phyloP scores from a whole-genome alignment of 2,329 filamentous ascomycete genomes.

The Sporothrix variecibatus region DNA sequence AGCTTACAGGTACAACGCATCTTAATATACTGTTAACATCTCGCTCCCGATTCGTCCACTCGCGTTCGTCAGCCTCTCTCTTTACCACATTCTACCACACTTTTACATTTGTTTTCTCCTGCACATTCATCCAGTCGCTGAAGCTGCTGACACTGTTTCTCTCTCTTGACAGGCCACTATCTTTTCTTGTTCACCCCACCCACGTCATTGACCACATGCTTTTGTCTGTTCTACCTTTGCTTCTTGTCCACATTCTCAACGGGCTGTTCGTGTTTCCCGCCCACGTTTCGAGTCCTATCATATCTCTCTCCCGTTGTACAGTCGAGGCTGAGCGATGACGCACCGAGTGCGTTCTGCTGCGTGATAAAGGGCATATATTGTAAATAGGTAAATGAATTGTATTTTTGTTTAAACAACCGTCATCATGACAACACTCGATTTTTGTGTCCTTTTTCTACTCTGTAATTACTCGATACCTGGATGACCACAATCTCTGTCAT shows the following conservation, averaged over 20 bases:
- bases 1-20: not conserved
- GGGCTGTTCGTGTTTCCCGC: not conserved
- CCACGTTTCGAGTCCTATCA: not conserved
- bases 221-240: not conserved
- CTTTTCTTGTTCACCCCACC: not conserved
- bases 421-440: not conserved
- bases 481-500: not conserved
- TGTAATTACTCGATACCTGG: no score
- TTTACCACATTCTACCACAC: not conserved
- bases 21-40: not conserved
- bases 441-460: not conserved
- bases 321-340: conserved; percentile 12
- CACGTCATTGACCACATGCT: not conserved
- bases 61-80: not conserved
- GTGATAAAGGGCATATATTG: not conserved
- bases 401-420: not conserved
- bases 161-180: not conserved
- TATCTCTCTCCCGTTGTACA: not conserved
- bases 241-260: not conserved
- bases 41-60: conserved; percentile 7
- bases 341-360: not conserved
- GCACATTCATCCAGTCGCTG: not conserved
- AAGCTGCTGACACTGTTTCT: not conserved
- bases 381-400: not conserved
- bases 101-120: not conserved